These are phyloP conservation scores for Globisporangium nunn DNA, from an alignment of 352 stramenopile species.

Conservation along the genomic window DNA sequence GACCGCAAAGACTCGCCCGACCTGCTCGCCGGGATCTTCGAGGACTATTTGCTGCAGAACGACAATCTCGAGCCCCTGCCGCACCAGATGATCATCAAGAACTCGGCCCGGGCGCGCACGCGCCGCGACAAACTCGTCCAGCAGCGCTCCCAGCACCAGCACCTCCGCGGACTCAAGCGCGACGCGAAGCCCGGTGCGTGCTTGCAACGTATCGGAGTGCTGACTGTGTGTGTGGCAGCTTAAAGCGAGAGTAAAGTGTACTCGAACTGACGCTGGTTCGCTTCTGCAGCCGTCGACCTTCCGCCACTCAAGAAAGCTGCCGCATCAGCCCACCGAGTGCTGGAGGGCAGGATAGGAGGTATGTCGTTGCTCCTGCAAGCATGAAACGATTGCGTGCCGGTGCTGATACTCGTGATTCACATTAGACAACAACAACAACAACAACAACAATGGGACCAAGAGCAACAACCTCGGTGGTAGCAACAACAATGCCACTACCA, in stretches of 20 bases:
- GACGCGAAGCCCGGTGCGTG: slow-evolving; percentile 10
- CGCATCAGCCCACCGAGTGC: neutral
- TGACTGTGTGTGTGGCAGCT: neutral
- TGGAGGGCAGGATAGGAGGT: neutral
- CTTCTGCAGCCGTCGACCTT: neutral
- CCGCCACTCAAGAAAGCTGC: slow-evolving; percentile 1
- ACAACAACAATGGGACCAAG: neutral
- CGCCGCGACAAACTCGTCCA: slow-evolving; percentile 27
- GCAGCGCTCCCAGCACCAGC: slow-evolving; percentile 14
- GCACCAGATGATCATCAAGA: slow-evolving; percentile 49
- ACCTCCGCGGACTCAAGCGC: slow-evolving; percentile 18
- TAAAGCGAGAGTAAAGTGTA: too few relatives aligned
- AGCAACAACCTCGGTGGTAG: neutral
- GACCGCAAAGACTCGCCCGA: slow-evolving; percentile 44
- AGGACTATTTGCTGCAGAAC: slow-evolving; percentile 48
- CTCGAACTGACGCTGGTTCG: neutral
- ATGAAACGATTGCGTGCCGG: neutral
- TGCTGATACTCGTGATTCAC: neutral
- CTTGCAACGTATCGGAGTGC: neutral
- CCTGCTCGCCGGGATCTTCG: slow-evolving; percentile 39
- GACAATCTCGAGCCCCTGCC: slow-evolving; percentile 33
- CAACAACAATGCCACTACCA: neutral
- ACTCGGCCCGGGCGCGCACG: slow-evolving; percentile 25
- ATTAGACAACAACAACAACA: neutral
- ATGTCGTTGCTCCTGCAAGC: neutral